A percentile compares a stretch with the other conserved stretches of the same genome.
These are phyloP conservation scores for Talaromyces sp. DNA, from an alignment of 2,329 filamentous ascomycete species.

Conservation along the genomic window DNA sequence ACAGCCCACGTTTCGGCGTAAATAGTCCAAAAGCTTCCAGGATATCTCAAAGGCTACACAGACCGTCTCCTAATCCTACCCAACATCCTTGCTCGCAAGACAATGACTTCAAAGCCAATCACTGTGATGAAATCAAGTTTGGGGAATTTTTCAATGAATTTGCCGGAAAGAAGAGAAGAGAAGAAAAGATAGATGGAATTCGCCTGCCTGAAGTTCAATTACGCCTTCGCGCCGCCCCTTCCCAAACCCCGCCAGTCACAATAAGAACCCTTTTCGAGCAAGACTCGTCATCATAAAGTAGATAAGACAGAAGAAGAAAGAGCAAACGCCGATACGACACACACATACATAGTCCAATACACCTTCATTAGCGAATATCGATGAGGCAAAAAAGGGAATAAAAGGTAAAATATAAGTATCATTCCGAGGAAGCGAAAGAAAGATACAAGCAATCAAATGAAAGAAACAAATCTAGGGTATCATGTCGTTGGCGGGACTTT, in stretches of 20 bases:
- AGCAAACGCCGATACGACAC: slow-evolving; percentile 3
- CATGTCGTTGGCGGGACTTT: slow-evolving; percentile 17
- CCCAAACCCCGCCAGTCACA: slow-evolving; percentile 5
- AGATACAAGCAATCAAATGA: not conserved
- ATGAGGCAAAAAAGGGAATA: slow-evolving; percentile 11
- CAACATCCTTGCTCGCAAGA: not conserved
- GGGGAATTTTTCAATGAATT: not conserved
- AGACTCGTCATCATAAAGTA: slow-evolving; percentile 12
- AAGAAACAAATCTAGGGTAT: slow-evolving; percentile 19
- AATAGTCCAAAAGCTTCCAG: not conserved
- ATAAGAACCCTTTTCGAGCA: slow-evolving; percentile 13
- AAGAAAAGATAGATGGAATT: not conserved
- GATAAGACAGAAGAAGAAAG: not conserved
- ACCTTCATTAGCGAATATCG: slow-evolving; percentile 14
- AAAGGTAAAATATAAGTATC: slow-evolving; percentile 1
- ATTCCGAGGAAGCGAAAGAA: slow-evolving; percentile 3
- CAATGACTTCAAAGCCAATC: not conserved
- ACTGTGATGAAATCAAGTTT: not conserved
- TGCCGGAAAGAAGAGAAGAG: not conserved
- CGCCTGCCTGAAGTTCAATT: slow-evolving; percentile 4
- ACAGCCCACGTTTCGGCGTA: not conserved
- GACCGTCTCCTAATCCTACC: not conserved
- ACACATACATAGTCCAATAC: slow-evolving; percentile 5
- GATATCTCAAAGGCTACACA: not conserved
- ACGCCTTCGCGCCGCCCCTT: slow-evolving; percentile 9